These are phyloP conservation scores for Microsporum canis DNA, from an alignment of 2,329 filamentous ascomycete species.

Conservation along the genomic window DNA sequence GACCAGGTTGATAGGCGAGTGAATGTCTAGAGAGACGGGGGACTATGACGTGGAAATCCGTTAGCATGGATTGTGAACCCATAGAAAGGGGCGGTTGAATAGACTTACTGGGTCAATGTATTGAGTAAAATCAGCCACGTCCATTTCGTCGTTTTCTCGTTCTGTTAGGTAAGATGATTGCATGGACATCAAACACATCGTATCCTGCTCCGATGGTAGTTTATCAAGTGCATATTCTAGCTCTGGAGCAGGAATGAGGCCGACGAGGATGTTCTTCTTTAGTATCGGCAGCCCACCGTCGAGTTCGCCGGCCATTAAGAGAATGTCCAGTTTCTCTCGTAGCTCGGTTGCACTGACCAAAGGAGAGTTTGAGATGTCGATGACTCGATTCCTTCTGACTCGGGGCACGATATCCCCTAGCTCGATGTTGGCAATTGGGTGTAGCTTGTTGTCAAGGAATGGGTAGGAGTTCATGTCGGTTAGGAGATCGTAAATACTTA, in stretches of 20 bases:
- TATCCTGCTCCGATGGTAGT: conserved; percentile 59
- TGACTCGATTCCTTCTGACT: conserved; percentile 62
- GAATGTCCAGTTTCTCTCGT: conserved; percentile 64
- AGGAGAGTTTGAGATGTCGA: conserved; percentile 77
- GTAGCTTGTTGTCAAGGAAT: conserved; percentile 92
- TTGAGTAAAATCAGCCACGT: conserved; percentile 74
- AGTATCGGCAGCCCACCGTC: conserved; percentile 87
- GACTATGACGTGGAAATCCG: conserved; percentile 39
- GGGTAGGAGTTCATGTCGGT: conserved; percentile 97
- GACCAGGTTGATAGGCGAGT: conserved; percentile 84
- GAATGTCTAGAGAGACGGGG: conserved; percentile 76
- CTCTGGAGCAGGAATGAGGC: conserved; percentile 85
- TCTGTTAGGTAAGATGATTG: conserved; percentile 47
- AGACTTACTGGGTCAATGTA: conserved; percentile 75
- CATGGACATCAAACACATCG: conserved; percentile 69
- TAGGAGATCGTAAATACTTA: conserved; percentile 90
- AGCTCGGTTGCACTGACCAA: conserved; percentile 66
- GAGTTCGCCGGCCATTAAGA: conserved; percentile 78
- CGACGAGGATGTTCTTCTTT: conserved; percentile 66
- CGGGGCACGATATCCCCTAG: conserved; percentile 76
- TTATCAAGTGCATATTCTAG: conserved; percentile 86
- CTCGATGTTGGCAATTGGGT: conserved; percentile 79
- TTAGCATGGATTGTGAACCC: conserved; percentile 3
- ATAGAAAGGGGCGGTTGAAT: neutral
- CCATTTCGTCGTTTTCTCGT: conserved; percentile 43